phyloP scores from a whole-genome alignment of 2,329 filamentous ascomycete genomes.

The Aschersonia sp. region DNA sequence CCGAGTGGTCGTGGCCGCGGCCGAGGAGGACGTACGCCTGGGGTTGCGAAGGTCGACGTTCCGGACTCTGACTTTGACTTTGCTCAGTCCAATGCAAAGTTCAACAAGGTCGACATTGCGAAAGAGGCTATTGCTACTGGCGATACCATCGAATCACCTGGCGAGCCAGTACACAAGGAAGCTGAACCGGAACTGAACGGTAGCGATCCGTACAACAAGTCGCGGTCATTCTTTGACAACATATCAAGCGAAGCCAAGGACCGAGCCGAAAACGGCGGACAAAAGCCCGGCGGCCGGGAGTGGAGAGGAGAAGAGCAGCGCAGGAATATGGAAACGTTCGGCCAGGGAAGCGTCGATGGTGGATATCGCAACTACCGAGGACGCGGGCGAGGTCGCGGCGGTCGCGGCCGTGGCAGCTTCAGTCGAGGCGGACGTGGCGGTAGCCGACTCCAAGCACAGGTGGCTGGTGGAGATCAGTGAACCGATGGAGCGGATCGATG shows the following conservation, averaged over 20 bases:
- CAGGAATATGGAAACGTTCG: conserved; percentile 95
- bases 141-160: conserved; percentile 40
- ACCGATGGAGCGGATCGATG: too few species aligned
- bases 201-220: conserved; percentile 63
- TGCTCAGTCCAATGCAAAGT: conserved; percentile 36
- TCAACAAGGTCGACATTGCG: conserved; percentile 42
- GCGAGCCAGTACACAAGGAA: conserved; percentile 21
- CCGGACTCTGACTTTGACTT: conserved; percentile 91
- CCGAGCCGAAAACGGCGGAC: conserved; percentile 55
- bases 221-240: conserved; percentile 91
- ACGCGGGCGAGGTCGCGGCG: conserved; percentile 58
- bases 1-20: conserved; percentile 34
- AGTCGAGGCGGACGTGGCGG: conserved; percentile 26
- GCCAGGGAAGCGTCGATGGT: conserved; percentile 85
- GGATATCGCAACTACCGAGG: conserved; percentile 66
- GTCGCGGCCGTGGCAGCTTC: conserved; percentile 25
- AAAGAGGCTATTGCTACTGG: conserved; percentile 82
- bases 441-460: conserved; percentile 17
- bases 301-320: conserved; percentile 88
- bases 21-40: conserved; percentile 27
- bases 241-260: conserved; percentile 92
- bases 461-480: conserved; percentile 13
- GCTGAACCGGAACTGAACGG: conserved; percentile 22
- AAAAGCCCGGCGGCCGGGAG: conserved; percentile 64
- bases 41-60: conserved; percentile 62